A percentile compares a stretch with the other conserved stretches of the same genome.
These are phyloP conservation scores for Hyaloscypha variabilis DNA, from an alignment of 495 filamentous ascomycete genomes.

Conservation along the genomic window DNA sequence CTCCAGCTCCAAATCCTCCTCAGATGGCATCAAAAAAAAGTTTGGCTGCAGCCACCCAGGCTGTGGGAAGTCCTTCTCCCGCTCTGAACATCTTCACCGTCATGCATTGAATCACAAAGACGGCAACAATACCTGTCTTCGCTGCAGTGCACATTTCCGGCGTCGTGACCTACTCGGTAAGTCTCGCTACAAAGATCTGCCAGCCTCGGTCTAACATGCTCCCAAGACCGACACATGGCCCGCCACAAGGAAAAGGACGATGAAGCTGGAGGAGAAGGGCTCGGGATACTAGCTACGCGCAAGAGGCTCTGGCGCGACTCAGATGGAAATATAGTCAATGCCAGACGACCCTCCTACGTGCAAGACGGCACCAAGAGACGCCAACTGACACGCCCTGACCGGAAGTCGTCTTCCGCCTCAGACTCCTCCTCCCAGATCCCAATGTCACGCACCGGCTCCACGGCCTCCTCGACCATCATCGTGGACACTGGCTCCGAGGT, in stretches of 20 bases:
- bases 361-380: conserved; percentile 28
- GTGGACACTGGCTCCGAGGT: conserved; percentile 21
- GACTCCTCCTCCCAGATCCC: conserved; percentile 11
- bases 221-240: conserved; percentile 57
- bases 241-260: conserved; percentile 63
- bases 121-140: conserved; percentile 54
- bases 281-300: conserved; percentile 59
- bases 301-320: conserved; percentile 60
- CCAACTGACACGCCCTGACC: conserved; percentile 22
- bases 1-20: conserved; percentile 21
- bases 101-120: conserved; percentile 60
- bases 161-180: conserved; percentile 57
- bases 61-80: conserved; percentile 58
- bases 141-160: conserved; percentile 60
- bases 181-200: conserved; percentile 8
- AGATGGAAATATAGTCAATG: conserved; percentile 57
- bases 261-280: conserved; percentile 60
- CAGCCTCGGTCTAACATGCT: neutral
- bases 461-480: conserved; percentile 24
- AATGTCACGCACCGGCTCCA: conserved; percentile 20
- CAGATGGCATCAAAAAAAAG: conserved; percentile 38
- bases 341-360: conserved; percentile 38
- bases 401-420: conserved; percentile 16
- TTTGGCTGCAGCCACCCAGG: conserved; percentile 48
- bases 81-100: conserved; percentile 61